Base-by-base conservation (phyloP, 2,329 filamentous ascomycete genomes). In the Phyllosticta citriasiana region DNA sequence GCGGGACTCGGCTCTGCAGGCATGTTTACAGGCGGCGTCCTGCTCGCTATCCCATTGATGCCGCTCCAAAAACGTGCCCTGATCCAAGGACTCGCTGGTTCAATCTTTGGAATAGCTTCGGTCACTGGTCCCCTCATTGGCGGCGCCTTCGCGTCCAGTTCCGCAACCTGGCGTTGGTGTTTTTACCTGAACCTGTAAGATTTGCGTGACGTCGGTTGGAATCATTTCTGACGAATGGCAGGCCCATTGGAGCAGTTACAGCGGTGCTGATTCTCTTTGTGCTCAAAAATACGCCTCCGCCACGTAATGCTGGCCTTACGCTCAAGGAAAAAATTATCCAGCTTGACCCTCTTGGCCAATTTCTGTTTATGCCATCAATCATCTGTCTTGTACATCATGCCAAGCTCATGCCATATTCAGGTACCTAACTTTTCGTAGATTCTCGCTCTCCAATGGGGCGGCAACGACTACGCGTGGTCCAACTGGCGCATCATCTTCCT, bases 391-490 rank as follows among this genome's bases (percentile, higher is more conserved):
- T 81, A n/a, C 6, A 14, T 47, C 16, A 14, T 19, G 7, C 16
- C 14, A n/a, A n/a, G 3, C 4, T n/a, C 12, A 47, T n/a, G 19
- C 19, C 2, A 22, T 2, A 22, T 22, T 22, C 12, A 16, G n/a
- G n/a, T n/a, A 4, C 19, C 12, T 47, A 47, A 47, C 27, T 30
- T n/a, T n/a, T n/a, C 14, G 12, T n/a, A 47, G 40, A 47, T 47
- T 4, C 72, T 81, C 33, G 79, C 79, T 47, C 72, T 81, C 4
- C 77, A 80, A 60, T 81, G 78, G 78, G 79, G 76, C 60, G 79
- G 78, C 33, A 73, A 72, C 65, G 77, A 74, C 65, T 80, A 79
- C 64, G 66, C 66, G 1, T 81, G 78, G 78, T 67, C 66, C 8
- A 73, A 70, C 63, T 76, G 70, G 22, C 72, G 73, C 55, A 76